Conservation (phyloP, 2,329 filamentous ascomycete species). For the Colletotrichum theobromicola region DNA sequence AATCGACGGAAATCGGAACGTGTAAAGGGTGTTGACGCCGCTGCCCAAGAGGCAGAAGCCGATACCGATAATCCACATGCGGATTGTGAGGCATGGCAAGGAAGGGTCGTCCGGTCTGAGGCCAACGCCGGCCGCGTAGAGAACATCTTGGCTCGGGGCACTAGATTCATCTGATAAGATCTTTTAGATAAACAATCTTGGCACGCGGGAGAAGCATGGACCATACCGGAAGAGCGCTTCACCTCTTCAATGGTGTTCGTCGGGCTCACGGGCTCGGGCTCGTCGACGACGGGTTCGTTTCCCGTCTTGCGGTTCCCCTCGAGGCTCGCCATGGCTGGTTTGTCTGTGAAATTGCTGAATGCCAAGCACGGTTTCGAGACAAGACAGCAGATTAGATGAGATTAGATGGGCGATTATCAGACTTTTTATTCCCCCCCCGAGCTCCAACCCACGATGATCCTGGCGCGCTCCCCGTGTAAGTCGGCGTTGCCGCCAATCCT, state of each 20-base stretch:
- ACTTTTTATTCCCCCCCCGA: neutral
- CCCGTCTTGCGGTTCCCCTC: neutral
- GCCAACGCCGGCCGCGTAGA: constrained; percentile 34
- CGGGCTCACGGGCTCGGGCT: neutral
- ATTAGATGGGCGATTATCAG: constrained; percentile 1
- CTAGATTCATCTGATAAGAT: constrained; percentile 11
- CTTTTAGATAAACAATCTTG: neutral
- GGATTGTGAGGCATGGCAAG: constrained; percentile 38
- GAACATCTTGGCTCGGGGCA: constrained; percentile 24
- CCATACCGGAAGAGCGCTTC: neutral
- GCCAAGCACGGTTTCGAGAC: neutral
- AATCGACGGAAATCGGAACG: constrained; percentile 37
- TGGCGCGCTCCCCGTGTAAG: neutral
- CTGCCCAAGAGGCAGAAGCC: constrained; percentile 40
- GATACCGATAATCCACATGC: constrained; percentile 44
- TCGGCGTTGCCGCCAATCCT: neutral
- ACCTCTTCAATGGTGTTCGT: neutral
- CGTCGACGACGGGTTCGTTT: neutral
- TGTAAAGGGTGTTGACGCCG: constrained; percentile 45
- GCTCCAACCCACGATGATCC: neutral
- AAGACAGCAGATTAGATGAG: constrained; percentile 10
- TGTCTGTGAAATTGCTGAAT: neutral
- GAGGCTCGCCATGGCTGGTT: neutral
- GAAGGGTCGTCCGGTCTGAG: constrained; percentile 30
- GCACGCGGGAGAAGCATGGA: neutral